Evolutionary conservation across 2,329 filamentous ascomycete genomes (phyloP), one percentile per base, ranked within the genome.

Genomic region (Aaosphaeria arxii): DNA sequence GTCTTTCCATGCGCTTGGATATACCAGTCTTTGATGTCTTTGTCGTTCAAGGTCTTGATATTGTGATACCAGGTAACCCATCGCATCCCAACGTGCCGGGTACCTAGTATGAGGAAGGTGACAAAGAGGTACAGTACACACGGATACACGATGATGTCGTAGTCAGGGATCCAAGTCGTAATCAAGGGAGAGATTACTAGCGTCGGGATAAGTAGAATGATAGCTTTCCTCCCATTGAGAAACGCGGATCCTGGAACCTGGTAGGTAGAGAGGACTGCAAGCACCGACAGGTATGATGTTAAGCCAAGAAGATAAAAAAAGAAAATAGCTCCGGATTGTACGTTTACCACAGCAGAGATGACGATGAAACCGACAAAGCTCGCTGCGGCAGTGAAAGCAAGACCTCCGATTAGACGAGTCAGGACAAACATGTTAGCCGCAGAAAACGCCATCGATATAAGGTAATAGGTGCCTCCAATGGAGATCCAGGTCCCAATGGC

Each of bases 401-500:
- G 67, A 30, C 77, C 76, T n/a, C 74, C 75, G 47, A 78, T 71
- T n/a, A 78, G 58, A 11, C 77, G 70, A n/a, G 75, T 78, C 24
- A 80, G 66, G 7, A 80, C 73, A 49, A 80, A 80, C 75, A 80
- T 78, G 51, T 79, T 80, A 42, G 77, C 76, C 1, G 77, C 77
- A 1, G 77, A 75, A 52, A 80, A 81, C 2, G 78, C 77, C 76
- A 79, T 79, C 0, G 75, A 78, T 38, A 77, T 72, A 5, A 85
- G 74, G 53, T 85, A 86, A 62, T 84, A 86, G 31, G 79, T 81
- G 2, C 82, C 83, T 30, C 80, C 80, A 47, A 80, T 82, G 5
- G 80, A 80, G 38, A 85, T 82, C 81, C 81, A 85, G 5, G 81
- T 83, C 28, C 81, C 82, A 42, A 84, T 78, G 5, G 78, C 82